Evolutionary conservation across 164 flowering plant genomes (phyloP).

Genomic region (Cinnamomum micranthum): DNA sequence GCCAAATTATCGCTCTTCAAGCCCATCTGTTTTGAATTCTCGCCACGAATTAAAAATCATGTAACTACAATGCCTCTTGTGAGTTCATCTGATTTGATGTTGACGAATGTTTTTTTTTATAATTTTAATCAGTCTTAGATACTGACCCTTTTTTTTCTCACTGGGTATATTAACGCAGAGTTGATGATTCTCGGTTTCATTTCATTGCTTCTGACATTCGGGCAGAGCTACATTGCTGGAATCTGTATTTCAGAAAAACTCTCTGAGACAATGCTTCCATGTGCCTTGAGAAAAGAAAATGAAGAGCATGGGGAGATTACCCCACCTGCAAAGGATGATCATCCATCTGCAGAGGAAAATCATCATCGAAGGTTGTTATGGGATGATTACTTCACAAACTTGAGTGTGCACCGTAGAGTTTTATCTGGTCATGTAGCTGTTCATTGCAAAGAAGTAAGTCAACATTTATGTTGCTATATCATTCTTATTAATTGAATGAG

Average conservation of each 20-base stretch:
- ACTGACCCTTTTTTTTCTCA: background rate
- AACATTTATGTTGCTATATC: background rate
- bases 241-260: conserved; percentile 44
- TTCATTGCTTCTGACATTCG: conserved; percentile 52
- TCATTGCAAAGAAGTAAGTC: conserved; percentile 43
- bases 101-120: no score
- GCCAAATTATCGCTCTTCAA: no score
- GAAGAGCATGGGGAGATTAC: background rate
- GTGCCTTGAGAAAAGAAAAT: conserved; percentile 21
- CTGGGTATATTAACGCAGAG: conserved; percentile 30
- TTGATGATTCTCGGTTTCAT: conserved; percentile 72
- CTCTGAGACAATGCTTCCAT: conserved; percentile 56
- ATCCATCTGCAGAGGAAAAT: background rate
- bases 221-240: conserved; percentile 40
- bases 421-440: conserved; percentile 23
- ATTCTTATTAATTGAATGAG: background rate
- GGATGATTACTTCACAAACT: conserved; percentile 17
- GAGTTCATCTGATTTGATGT: no score
- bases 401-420: conserved; percentile 27
- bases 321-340: background rate
- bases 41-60: no score
- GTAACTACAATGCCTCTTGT: no score
- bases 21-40: no score
- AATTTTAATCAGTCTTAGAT: background rate
- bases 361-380: conserved; percentile 44